These are phyloP conservation scores for Ophiocordyceps camponoti-saundersi DNA, from an alignment of 2,329 filamentous ascomycete genomes.

Conservation along the genomic window DNA sequence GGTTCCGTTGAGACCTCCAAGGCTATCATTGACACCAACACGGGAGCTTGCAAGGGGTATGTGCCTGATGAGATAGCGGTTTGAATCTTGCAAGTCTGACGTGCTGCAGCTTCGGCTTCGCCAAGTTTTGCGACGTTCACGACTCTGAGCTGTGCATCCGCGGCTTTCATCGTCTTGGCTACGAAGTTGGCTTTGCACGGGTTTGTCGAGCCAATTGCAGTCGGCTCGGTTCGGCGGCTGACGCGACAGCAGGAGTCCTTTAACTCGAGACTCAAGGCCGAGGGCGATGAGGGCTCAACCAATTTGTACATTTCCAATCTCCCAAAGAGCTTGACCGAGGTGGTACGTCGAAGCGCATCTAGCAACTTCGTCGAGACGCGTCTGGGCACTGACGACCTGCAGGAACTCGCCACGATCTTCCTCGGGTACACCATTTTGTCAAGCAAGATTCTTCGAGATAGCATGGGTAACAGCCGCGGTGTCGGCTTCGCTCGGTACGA, in stretches of 20 bases:
- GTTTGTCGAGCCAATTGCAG: constrained; percentile 30
- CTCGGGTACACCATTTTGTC: constrained; percentile 71
- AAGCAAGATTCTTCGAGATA: constrained; percentile 86
- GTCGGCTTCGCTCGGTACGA: constrained; percentile 90
- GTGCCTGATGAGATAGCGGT: neutral
- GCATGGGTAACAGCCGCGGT: constrained; percentile 81
- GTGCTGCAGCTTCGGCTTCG: constrained; percentile 73
- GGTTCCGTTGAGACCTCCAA: constrained; percentile 93
- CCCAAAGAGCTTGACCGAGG: constrained; percentile 80
- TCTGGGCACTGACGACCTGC: neutral
- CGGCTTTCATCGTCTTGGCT: constrained; percentile 84
- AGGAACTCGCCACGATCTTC: constrained; percentile 68
- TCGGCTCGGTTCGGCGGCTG: constrained; percentile 5
- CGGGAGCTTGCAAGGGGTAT: constrained; percentile 90
- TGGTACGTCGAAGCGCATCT: constrained; percentile 35
- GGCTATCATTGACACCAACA: constrained; percentile 91
- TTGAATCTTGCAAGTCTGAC: neutral
- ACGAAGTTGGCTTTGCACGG: constrained; percentile 93
- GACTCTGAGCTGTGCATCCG: constrained; percentile 94
- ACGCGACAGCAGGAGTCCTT: constrained; percentile 62
- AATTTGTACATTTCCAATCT: constrained; percentile 98
- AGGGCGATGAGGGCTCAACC: constrained; percentile 76
- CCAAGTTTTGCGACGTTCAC: constrained; percentile 76
- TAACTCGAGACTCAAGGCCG: constrained; percentile 93
- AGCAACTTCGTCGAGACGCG: constrained; percentile 3